Conservation (phyloP, 768 basidiomycete genomes). For the Boletus coccyginus region DNA sequence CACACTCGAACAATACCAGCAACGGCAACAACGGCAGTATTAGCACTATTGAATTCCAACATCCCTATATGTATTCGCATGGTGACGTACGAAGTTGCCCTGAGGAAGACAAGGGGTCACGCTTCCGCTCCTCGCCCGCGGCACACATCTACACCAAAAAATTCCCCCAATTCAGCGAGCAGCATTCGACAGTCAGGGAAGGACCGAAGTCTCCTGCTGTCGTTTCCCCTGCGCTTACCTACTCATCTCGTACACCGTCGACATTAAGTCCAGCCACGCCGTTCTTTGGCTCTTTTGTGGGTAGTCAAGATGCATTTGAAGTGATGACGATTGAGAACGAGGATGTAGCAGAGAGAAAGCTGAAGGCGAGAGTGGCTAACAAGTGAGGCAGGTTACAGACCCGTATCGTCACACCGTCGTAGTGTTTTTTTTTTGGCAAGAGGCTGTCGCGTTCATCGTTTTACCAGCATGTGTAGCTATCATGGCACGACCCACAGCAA, state of each 20-base stretch:
- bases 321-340: constrained; percentile 21
- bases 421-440: constrained; percentile 10
- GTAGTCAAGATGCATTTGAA: constrained; percentile 32
- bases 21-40: constrained; percentile 22
- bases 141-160: constrained; percentile 12
- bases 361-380: constrained; percentile 17
- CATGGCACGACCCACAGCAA: neutral
- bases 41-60: constrained; percentile 17
- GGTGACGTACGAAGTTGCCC: constrained; percentile 8
- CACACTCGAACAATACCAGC: constrained; percentile 20
- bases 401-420: neutral
- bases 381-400: constrained; percentile 10
- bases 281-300: constrained; percentile 59
- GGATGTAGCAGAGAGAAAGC: constrained; percentile 22
- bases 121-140: constrained; percentile 10
- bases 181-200: constrained; percentile 24
- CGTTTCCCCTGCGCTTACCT: constrained; percentile 67
- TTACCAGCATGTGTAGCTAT: constrained; percentile 6
- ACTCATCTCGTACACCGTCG: constrained; percentile 60
- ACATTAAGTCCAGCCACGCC: constrained; percentile 71
- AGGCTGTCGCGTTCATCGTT: constrained; percentile 7
- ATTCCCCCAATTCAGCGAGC: constrained; percentile 11
- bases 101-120: constrained; percentile 2
- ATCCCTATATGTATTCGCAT: constrained; percentile 25
- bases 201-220: constrained; percentile 48